These are phyloP conservation scores for Hypomyces rosellus DNA, from an alignment of 2,329 filamentous ascomycete species.

Conservation along the genomic window DNA sequence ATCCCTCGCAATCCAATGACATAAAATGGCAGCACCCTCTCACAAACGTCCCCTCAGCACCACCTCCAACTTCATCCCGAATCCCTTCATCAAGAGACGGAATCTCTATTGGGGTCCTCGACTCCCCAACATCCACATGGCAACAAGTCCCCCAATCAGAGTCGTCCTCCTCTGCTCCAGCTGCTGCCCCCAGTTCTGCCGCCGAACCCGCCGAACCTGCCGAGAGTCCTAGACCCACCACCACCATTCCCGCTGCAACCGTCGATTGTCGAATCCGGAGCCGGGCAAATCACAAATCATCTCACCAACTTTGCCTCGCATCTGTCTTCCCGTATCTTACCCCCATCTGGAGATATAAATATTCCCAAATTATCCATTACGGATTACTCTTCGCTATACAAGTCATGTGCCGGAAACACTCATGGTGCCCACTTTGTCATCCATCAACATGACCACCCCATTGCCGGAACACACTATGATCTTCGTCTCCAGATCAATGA, in stretches of 20 bases:
- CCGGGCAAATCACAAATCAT: constrained; percentile 32
- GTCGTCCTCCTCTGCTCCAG: constrained; percentile 4
- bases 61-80: constrained; percentile 31
- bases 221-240: background rate
- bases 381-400: too few relatives aligned
- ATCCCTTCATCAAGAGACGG: constrained; percentile 41
- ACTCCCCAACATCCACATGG: constrained; percentile 1
- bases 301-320: constrained; percentile 31
- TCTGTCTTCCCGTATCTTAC: constrained; percentile 24
- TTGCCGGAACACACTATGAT: constrained; percentile 64
- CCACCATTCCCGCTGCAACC: constrained; percentile 16
- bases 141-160: constrained; percentile 2
- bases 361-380: too few relatives aligned
- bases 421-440: constrained; percentile 52
- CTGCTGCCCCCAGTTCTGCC: too few relatives aligned
- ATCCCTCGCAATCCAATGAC: too few relatives aligned
- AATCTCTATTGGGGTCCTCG: constrained; percentile 40
- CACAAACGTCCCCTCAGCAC: constrained; percentile 27
- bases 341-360: constrained; percentile 9
- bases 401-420: too few relatives aligned
- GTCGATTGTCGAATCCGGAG: constrained; percentile 36
- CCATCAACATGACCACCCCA: constrained; percentile 67
- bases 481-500: constrained; percentile 63
- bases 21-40: background rate
- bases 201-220: background rate